Conservation (phyloP, 2,329 filamentous ascomycete species). For the Ilyonectria robusta region DNA sequence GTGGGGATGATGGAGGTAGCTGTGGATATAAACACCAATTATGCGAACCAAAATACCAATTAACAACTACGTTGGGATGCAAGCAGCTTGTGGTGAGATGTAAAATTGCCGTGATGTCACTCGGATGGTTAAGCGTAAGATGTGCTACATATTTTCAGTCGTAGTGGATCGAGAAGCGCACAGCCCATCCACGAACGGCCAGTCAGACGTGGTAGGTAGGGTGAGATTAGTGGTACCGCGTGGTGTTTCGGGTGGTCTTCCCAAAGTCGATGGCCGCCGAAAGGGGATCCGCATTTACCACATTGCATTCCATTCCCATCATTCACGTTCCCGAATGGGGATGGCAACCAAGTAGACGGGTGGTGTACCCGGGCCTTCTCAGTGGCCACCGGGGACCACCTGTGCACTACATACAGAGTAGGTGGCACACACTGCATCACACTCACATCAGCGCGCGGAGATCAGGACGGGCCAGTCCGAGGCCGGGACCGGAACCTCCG, state of each 20-base stretch:
- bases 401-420: background rate
- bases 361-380: slow-evolving; percentile 1
- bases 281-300: slow-evolving; percentile 4
- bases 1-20: slow-evolving; percentile 11
- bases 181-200: background rate
- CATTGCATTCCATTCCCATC: slow-evolving; percentile 19
- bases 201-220: slow-evolving; percentile 3
- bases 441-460: slow-evolving; percentile 30
- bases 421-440: slow-evolving; percentile 9
- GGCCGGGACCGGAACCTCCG: slow-evolving; percentile 19
- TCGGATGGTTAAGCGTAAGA: background rate
- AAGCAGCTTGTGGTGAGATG: background rate
- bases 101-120: slow-evolving; percentile 6
- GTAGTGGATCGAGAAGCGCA: slow-evolving; percentile 3
- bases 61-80: slow-evolving; percentile 2
- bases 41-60: slow-evolving; percentile 11
- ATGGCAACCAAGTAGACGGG: slow-evolving; percentile 3
- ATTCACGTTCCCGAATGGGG: slow-evolving; percentile 18
- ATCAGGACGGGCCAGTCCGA: slow-evolving; percentile 36
- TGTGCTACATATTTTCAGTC: background rate
- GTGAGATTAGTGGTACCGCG: slow-evolving; percentile 11
- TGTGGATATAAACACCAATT: slow-evolving; percentile 13
- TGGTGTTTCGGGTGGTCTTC: slow-evolving; percentile 18
- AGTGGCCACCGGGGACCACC: background rate
- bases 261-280: slow-evolving; percentile 23